Conservation (phyloP, 371 early-diverging fungal species). For the Lichtheimia ramosa region DNA sequence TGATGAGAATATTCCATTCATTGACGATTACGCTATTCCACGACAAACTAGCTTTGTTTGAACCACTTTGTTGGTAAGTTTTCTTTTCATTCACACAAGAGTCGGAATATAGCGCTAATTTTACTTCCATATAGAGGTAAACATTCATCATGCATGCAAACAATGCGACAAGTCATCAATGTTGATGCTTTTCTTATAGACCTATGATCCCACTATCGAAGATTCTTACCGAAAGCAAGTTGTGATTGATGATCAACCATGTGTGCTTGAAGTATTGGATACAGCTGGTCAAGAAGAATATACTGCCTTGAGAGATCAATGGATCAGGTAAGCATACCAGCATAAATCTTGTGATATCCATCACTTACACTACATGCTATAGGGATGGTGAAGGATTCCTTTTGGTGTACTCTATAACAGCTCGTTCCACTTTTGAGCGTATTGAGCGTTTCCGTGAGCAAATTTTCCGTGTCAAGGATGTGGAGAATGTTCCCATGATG, state of each 20-base stretch:
- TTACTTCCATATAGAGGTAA: constrained; percentile 13
- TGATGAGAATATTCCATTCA: not conserved
- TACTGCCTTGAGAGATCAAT: constrained; percentile 81
- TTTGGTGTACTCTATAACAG: constrained; percentile 87
- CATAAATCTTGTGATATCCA: not conserved
- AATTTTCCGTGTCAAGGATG: constrained; percentile 81
- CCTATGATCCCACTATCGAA: constrained; percentile 97
- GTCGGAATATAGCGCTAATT: not conserved
- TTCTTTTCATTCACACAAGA: not conserved
- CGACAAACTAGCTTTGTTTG: constrained; percentile 51
- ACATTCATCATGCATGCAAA: not conserved
- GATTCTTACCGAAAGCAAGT: constrained; percentile 95
- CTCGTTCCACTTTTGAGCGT: constrained; percentile 79
- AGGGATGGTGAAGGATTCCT: constrained; percentile 88
- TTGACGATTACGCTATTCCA: constrained; percentile 26
- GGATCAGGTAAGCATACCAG: constrained; percentile 56
- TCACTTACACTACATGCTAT: not conserved
- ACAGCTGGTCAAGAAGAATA: constrained; percentile 94
- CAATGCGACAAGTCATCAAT: too few relatives aligned
- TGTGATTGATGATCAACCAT: constrained; percentile 93
- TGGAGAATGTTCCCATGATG: constrained; percentile 79
- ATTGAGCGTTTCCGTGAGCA: constrained; percentile 79
- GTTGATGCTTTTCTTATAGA: constrained; percentile 41
- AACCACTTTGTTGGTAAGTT: constrained; percentile 70
- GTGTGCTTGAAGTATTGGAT: constrained; percentile 92